These are phyloP conservation scores for Camelina neglecta DNA, from an alignment of 345 rosid species.

Conservation along the genomic window DNA sequence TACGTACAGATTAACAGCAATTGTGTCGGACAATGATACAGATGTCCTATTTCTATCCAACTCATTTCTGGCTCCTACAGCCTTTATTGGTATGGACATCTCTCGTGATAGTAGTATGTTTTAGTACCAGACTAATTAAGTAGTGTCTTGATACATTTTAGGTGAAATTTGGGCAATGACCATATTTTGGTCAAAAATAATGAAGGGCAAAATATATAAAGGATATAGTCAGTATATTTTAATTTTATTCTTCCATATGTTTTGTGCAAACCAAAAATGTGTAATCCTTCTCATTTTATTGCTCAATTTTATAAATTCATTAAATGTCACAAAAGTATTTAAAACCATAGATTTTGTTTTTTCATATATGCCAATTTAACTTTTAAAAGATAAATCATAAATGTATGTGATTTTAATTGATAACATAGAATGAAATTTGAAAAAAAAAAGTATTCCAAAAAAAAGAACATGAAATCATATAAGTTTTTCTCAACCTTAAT, in stretches of 20 bases:
- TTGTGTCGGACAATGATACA: not conserved
- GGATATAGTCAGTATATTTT: not conserved
- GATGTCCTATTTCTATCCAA: not conserved
- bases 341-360: not conserved
- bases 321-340: too few relatives aligned
- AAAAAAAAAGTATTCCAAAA: too few relatives aligned
- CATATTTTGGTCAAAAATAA: not conserved
- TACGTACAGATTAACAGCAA: not conserved
- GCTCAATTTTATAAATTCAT: too few relatives aligned
- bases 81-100: conserved; percentile 18
- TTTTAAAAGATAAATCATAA: too few relatives aligned
- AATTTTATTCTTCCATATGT: too few relatives aligned
- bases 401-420: too few relatives aligned
- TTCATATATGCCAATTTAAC: not conserved
- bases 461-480: not conserved
- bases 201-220: not conserved
- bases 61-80: conserved; percentile 17
- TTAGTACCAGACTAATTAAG: not conserved
- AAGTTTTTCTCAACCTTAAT: not conserved
- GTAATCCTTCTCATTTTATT: not conserved
- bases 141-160: too few relatives aligned
- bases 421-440: not conserved
- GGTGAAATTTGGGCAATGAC: not conserved
- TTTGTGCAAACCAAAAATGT: not conserved
- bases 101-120: not conserved